Evolutionary conservation across 371 early-diverging fungal genomes (phyloP).

Genomic region (Nosema granulosis): DNA sequence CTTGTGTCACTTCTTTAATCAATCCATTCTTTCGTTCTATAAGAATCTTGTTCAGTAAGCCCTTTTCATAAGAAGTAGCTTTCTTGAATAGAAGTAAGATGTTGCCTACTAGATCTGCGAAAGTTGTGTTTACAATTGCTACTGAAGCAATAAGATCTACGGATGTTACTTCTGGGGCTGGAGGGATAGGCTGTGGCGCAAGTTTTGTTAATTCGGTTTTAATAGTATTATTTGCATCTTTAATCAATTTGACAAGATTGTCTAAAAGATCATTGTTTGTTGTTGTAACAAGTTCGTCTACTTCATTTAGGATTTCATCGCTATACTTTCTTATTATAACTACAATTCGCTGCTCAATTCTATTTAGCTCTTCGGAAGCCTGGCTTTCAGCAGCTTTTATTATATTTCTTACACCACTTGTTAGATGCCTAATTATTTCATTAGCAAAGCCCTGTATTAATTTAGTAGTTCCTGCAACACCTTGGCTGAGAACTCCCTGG

Average conservation of each 20-base stretch:
- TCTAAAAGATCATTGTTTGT: constrained; percentile 15
- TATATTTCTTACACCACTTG: not conserved
- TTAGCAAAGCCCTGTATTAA: not conserved
- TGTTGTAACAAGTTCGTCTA: not conserved
- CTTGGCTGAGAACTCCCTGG: not conserved
- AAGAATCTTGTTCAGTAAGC: not conserved
- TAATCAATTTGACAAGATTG: not conserved
- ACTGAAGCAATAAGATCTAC: not conserved
- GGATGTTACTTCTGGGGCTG: not conserved
- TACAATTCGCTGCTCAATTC: constrained; percentile 3
- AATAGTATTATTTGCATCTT: not conserved
- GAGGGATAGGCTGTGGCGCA: not conserved
- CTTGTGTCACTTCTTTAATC: not conserved
- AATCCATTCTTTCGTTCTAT: not conserved
- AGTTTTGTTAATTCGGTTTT: not conserved
- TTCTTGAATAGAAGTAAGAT: not conserved
- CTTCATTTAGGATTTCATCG: constrained; percentile 6
- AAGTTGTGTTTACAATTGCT: not conserved
- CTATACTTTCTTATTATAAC: not conserved
- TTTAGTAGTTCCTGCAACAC: not conserved
- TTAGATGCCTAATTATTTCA: not conserved
- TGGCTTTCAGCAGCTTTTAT: not conserved
- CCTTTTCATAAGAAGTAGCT: not conserved
- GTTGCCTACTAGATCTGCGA: not conserved
- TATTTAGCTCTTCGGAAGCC: not conserved